phyloP scores from a whole-genome alignment of 305 asterid genomes.

The Rubia peregrina region DNA sequence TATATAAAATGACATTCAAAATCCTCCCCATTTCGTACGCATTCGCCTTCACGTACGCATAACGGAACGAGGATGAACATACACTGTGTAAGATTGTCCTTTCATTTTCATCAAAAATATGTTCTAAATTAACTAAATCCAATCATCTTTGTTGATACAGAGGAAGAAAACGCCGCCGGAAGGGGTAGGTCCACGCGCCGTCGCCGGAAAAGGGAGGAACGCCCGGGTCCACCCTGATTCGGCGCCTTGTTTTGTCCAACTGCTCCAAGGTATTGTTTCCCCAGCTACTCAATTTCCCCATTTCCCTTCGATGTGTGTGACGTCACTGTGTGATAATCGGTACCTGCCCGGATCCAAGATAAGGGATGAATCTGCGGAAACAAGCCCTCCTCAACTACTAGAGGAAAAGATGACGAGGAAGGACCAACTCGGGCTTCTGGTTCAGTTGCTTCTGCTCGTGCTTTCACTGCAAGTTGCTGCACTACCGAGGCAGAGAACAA shows the following conservation, averaged over 20 bases:
- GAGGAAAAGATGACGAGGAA: not conserved
- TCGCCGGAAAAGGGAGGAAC: not conserved
- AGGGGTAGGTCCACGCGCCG: not conserved
- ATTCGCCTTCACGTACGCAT: not conserved
- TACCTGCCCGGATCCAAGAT: too few relatives aligned
- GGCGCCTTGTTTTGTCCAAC: not conserved
- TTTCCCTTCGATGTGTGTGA: too few relatives aligned
- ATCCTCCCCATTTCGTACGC: not conserved
- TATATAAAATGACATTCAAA: too few relatives aligned
- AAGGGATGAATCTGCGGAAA: not conserved
- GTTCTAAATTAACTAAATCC: not conserved
- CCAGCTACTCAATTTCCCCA: not conserved
- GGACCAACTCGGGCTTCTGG: not conserved
- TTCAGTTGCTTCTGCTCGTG: not conserved
- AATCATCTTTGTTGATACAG: not conserved
- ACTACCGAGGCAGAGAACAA: not conserved
- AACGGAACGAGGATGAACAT: not conserved
- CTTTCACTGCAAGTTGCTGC: not conserved
- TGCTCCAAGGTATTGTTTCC: not conserved
- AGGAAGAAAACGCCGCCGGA: not conserved
- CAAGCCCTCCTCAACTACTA: not conserved
- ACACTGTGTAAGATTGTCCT: not conserved
- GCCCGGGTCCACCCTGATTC: not conserved
- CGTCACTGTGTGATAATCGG: too few relatives aligned
- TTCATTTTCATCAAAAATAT: not conserved